Evolutionary conservation across 2,329 filamentous ascomycete genomes (phyloP).

Genomic region (Arthrobotrys sinensis): DNA sequence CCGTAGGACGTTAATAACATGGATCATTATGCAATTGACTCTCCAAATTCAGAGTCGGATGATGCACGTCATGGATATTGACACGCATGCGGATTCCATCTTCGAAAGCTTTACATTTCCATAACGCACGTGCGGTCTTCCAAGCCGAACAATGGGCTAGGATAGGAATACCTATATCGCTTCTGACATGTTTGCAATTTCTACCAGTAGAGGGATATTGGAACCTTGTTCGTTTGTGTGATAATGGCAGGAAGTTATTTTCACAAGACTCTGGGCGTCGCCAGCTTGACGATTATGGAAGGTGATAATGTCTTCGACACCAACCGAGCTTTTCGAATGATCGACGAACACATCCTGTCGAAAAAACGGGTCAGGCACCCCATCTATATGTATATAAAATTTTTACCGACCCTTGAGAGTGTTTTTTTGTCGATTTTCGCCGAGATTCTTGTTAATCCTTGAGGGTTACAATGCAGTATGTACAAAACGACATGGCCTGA

Average conservation of each 20-base stretch:
- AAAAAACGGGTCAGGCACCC: constrained; percentile 59
- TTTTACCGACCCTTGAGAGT: constrained; percentile 10
- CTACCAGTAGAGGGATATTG: neutral
- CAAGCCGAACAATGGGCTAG: constrained; percentile 9
- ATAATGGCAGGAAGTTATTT: constrained; percentile 55
- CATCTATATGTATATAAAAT: constrained; percentile 16
- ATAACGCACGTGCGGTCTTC: constrained; percentile 32
- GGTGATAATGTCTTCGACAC: constrained; percentile 37
- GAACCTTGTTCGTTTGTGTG: constrained; percentile 42
- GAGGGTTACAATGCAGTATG: constrained; percentile 28
- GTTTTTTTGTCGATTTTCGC: constrained; percentile 45
- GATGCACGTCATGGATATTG: constrained; percentile 32
- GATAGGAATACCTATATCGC: constrained; percentile 25
- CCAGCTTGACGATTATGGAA: constrained; percentile 51
- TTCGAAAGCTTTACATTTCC: neutral
- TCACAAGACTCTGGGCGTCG: constrained; percentile 60
- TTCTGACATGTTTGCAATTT: constrained; percentile 24
- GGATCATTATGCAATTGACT: constrained; percentile 18
- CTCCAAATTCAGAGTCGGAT: constrained; percentile 49
- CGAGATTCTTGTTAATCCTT: constrained; percentile 39
- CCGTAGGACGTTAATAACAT: constrained; percentile 32
- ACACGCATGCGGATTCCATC: constrained; percentile 26
- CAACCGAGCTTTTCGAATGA: constrained; percentile 60
- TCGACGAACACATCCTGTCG: constrained; percentile 37
- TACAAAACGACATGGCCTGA: constrained; percentile 21